Base-by-base conservation (phyloP, 805 yeast genomes). In the Sugiyamaella boreocaroliniensis region DNA sequence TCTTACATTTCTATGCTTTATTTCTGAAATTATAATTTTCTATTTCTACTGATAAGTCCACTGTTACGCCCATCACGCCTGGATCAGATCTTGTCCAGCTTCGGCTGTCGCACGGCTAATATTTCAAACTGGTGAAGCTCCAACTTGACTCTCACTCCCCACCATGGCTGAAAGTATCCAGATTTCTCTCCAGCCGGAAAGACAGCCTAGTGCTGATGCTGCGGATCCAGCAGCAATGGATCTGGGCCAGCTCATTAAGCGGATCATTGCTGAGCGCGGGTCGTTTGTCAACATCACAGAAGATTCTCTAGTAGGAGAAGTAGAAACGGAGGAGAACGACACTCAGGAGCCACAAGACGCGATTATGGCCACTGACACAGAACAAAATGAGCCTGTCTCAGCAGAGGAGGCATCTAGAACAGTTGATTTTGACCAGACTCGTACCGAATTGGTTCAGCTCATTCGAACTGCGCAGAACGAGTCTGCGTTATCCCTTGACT, bases 401-500 rank as follows among this genome's bases (percentile, higher is more conserved):
- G 20, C 15, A 47, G 20, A 29, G 12, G 18, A 40, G 2, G 48
- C 50, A 11, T 19, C 43, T 2, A 20, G 40, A 18, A 34, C 43
- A 29, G 45, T 29, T 9, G 48, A 48, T n/a, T 62, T 61, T 34
- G 63, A 59, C 15, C 64, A 64, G 40, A 53, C 57, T 29, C 57
- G 68, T 22, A 55, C 58, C 4, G 61, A 58, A 48, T 54, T 63
- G 45, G 56, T 58, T 41, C 55, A 55, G 26, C 58, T 55, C 45
- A 60, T 64, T 29, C 58, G 79, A 50, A 67, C 80, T 0, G 96
- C 98, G 1, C 72, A 87, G 59, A 93, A 92, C 65, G 97, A 93
- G 64, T 82, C 95, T 0, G 89, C 97, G 0, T 68, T 93, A 40
- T 83, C 96, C 1, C 71, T 90, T 53, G 99, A 92, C 64, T 86